phyloP scores from a whole-genome alignment of 495 filamentous ascomycete genomes.

The Xylona heveae region DNA sequence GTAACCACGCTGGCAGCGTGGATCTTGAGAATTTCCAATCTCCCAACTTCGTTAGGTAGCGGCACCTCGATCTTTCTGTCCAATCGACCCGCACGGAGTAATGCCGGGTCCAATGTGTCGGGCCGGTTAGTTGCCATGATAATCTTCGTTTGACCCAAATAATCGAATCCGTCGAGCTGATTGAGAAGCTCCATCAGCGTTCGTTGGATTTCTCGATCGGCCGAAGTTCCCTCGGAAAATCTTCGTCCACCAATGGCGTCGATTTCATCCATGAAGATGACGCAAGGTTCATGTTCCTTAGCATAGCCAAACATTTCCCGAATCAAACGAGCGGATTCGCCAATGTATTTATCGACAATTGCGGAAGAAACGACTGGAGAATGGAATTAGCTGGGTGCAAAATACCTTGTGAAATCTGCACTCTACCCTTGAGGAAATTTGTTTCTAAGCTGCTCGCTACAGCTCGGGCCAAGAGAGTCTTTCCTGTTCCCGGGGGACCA shows the following conservation, averaged over 20 bases:
- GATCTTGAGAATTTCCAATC: slow-evolving; percentile 97
- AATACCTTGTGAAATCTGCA: background rate
- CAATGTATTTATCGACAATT: slow-evolving; percentile 99
- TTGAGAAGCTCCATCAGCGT: slow-evolving; percentile 99
- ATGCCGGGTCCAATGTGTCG: slow-evolving; percentile 88
- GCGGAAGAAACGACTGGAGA: slow-evolving; percentile 97
- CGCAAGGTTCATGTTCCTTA: slow-evolving; percentile 98
- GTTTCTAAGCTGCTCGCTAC: slow-evolving; percentile 95
- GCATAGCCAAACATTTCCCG: slow-evolving; percentile 99
- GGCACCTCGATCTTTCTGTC: slow-evolving; percentile 99
- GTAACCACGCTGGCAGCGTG: slow-evolving; percentile 68
- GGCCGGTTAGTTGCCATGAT: slow-evolving; percentile 99
- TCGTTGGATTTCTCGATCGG: slow-evolving; percentile 95
- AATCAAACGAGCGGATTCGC: slow-evolving; percentile 91
- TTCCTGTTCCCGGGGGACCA: slow-evolving; percentile 93
- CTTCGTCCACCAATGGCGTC: slow-evolving; percentile 94
- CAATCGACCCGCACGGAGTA: slow-evolving; percentile 80
- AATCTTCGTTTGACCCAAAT: slow-evolving; percentile 98
- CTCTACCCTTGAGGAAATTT: slow-evolving; percentile 87
- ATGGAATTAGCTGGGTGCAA: slow-evolving; percentile 1
- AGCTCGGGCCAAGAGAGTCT: slow-evolving; percentile 85
- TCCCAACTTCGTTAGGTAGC: slow-evolving; percentile 93
- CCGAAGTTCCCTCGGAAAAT: slow-evolving; percentile 96
- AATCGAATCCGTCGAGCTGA: slow-evolving; percentile 97
- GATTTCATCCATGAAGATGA: slow-evolving; percentile 99